Evolutionary conservation across 176 grass and related monocot genomes (phyloP), one percentile per base, ranked within the genome.

Genomic region (Phoenix roebelenii): DNA sequence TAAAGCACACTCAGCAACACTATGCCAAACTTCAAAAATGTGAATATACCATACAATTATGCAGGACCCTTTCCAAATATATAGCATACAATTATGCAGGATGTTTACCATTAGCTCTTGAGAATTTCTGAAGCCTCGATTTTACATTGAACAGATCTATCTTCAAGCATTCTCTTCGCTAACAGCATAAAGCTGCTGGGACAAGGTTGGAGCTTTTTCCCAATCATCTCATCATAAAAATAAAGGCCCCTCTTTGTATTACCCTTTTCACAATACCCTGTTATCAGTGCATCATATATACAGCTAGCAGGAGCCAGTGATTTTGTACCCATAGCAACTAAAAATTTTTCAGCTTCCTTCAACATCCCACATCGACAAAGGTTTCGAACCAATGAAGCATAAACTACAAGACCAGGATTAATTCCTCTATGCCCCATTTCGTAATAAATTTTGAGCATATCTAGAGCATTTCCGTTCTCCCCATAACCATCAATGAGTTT

Each of bases 341-440:
- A 25, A 32, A 90, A 70, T 52, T 91, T 97, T 7, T 91, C 83
- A 65, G 78, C 92, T 77, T 97, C 75, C 52, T 64, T 85, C 55
- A 76, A 52, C 57, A 75, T 74, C 28, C 84, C 86, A 64, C 87
- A 85, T 3, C 7, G 22, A 50, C 92, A 97, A n/a, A 97, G 72
- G 23, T 54, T 64, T 29, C 55, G 75, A 54, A 97, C 65, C 25
- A 97, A 30, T 54, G 59, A 73, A 50, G 59, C 51, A 61, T 85
- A 80, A 23, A 58, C 51, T 15, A 65, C 66, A 12, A 32, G 5
- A 63, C 25, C 51, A 57, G 54, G 5, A 59, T 55, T 68, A 68
- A 91, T 22, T 4, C 66, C 63, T 59, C 57, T 83, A 57, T 82
- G 82, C 26, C 75, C 81, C 75, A 97, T 91, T 64, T 97, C 87